Conservation (phyloP, 768 basidiomycete genomes). For the Gyrodon lividus region DNA sequence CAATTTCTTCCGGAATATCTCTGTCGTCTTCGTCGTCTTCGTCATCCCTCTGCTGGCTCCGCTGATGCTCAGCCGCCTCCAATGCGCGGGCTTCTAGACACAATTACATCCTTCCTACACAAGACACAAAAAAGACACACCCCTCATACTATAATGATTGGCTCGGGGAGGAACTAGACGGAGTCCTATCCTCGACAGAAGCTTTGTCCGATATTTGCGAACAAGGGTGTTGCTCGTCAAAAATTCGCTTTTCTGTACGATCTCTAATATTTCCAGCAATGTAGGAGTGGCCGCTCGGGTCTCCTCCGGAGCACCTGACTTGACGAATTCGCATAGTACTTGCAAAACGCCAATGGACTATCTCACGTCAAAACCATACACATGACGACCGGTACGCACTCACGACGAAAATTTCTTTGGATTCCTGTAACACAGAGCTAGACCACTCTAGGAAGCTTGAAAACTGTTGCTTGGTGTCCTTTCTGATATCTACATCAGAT, state of each 20-base stretch:
- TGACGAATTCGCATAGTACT: slow-evolving; percentile 67
- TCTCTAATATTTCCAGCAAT: slow-evolving; percentile 45
- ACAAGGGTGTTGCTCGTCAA: slow-evolving; percentile 61
- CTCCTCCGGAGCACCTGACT: slow-evolving; percentile 57
- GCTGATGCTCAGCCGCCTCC: slow-evolving; percentile 14
- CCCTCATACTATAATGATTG: slow-evolving; percentile 38
- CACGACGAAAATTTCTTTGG: slow-evolving; percentile 53
- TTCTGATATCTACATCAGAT: slow-evolving; percentile 39
- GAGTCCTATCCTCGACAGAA: slow-evolving; percentile 62
- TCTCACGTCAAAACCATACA: slow-evolving; percentile 4
- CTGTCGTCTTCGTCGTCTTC: slow-evolving; percentile 39
- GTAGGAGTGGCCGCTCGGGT: slow-evolving; percentile 42
- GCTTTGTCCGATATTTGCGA: slow-evolving; percentile 67
- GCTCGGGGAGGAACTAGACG: slow-evolving; percentile 55
- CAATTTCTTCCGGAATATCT: slow-evolving; percentile 79
- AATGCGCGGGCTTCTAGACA: slow-evolving; percentile 22
- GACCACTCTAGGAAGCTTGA: slow-evolving; percentile 53
- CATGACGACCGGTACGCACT: slow-evolving; percentile 10
- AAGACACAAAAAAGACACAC: slow-evolving; percentile 30
- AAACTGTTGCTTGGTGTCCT: slow-evolving; percentile 54
- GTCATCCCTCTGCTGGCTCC: slow-evolving; percentile 8
- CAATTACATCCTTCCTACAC: slow-evolving; percentile 24
- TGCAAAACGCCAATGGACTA: slow-evolving; percentile 71
- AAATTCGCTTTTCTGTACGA: slow-evolving; percentile 39
- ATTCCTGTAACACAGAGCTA: slow-evolving; percentile 34